A percentile compares a stretch with the other conserved stretches of the same genome.
Conservation (phyloP, 768 basidiomycete species). For the Naganishia vishniacii region DNA sequence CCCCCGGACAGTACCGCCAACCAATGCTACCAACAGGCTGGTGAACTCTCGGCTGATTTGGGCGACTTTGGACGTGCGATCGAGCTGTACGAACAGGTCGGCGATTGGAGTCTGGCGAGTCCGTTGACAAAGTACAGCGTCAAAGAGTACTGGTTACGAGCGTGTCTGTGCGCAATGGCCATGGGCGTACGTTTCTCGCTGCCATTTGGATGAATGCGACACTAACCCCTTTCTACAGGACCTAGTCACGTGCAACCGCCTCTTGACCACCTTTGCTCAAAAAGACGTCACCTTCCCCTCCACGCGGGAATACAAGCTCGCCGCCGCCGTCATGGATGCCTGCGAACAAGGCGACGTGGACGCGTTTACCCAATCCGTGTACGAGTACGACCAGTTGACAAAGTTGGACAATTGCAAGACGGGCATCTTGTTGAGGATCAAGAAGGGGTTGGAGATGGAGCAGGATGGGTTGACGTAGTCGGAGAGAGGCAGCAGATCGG, state of each 20-base stretch:
- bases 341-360: constrained; percentile 67
- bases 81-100: constrained; percentile 82
- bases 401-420: constrained; percentile 98
- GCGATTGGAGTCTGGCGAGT: constrained; percentile 70
- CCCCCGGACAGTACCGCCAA: constrained; percentile 70
- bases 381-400: constrained; percentile 83
- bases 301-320: constrained; percentile 87
- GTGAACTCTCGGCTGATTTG: constrained; percentile 85
- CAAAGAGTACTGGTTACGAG: constrained; percentile 91
- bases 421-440: constrained; percentile 78
- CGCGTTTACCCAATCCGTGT: constrained; percentile 73
- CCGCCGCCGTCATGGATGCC: constrained; percentile 70
- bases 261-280: constrained; percentile 67
- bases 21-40: constrained; percentile 90
- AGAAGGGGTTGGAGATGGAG: constrained; percentile 67
- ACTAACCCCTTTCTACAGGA: constrained; percentile 59
- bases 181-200: constrained; percentile 60
- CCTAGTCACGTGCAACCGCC: constrained; percentile 71
- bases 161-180: constrained; percentile 80
- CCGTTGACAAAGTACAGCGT: constrained; percentile 95
- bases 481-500: too few species aligned
- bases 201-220: not conserved
- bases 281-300: constrained; percentile 78
- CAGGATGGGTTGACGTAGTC: constrained; percentile 50
- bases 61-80: constrained; percentile 81